These are phyloP conservation scores for Rhizophagus sp. DNA, from an alignment of 192 early-diverging fungal genomes.

Conservation along the genomic window DNA sequence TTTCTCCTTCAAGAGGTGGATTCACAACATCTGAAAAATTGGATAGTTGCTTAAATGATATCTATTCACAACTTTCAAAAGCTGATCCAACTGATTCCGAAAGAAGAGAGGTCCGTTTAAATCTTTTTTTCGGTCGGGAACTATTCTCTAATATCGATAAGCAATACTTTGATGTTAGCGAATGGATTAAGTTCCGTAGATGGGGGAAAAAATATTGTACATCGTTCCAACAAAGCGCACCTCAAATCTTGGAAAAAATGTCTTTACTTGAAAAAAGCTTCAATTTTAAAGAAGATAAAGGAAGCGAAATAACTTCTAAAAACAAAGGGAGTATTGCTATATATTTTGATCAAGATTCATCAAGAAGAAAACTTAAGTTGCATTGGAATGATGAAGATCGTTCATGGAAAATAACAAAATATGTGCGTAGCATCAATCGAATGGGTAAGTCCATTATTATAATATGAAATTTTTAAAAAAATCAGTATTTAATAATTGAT, in stretches of 20 bases:
- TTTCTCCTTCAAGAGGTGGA: not conserved
- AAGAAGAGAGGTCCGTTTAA: conserved; percentile 9
- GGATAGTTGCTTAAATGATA: not conserved
- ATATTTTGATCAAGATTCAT: not conserved
- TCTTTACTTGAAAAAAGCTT: not conserved
- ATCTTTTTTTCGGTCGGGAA: conserved; percentile 10
- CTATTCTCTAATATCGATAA: not conserved
- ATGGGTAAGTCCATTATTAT: not conserved
- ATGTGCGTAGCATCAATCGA: not conserved
- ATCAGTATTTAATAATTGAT: not conserved
- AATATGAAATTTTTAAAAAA: not conserved
- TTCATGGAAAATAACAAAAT: conserved; percentile 17
- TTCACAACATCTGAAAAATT: conserved; percentile 1
- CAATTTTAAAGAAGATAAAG: not conserved
- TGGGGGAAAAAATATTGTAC: not conserved
- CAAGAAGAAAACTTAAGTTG: conserved; percentile 17
- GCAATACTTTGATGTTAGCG: not conserved
- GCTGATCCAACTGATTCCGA: not conserved
- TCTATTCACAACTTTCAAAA: conserved; percentile 6
- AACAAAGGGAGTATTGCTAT: conserved; percentile 18
- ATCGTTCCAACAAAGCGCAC: conserved; percentile 15
- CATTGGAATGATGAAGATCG: conserved; percentile 8
- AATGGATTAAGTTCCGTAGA: not conserved
- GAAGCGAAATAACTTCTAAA: not conserved
- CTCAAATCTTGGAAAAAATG: conserved; percentile 8